A percentile compares a stretch with the other conserved stretches of the same genome.
Conservation (phyloP, 2,329 filamentous ascomycete species). For the Aspergillus sp. region DNA sequence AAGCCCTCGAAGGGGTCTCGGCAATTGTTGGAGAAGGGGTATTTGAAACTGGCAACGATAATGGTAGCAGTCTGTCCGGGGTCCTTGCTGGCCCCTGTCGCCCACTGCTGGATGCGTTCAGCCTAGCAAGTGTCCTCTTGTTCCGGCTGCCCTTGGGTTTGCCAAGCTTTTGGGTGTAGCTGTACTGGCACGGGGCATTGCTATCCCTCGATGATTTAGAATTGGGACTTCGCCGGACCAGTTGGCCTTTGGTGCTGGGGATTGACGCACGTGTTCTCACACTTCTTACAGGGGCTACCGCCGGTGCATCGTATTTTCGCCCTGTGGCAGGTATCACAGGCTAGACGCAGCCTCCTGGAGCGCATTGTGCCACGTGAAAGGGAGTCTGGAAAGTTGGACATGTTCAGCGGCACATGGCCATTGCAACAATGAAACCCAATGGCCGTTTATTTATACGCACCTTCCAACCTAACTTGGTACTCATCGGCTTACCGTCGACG, state of each 20-base stretch:
- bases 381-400: not conserved
- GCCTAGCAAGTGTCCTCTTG: not conserved
- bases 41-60: no score
- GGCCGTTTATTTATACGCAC: not conserved
- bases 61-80: no score
- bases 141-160: constrained; percentile 1
- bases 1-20: not conserved
- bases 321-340: not conserved
- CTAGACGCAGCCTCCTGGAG: not conserved
- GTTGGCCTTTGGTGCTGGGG: not conserved
- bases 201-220: not conserved
- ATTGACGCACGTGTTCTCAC: not conserved
- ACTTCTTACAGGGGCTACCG: not conserved
- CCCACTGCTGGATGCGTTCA: not conserved
- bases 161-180: not conserved
- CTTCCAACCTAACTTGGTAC: not conserved
- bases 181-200: not conserved
- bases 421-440: not conserved
- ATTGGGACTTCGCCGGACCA: not conserved
- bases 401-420: not conserved
- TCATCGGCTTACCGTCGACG: no score
- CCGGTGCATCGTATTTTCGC: not conserved
- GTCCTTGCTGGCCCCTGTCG: no score
- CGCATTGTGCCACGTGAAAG: not conserved
- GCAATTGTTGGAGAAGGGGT: not conserved